Conservation (phyloP, 2,329 filamentous ascomycete species). For the Chaetomium strumarium region DNA sequence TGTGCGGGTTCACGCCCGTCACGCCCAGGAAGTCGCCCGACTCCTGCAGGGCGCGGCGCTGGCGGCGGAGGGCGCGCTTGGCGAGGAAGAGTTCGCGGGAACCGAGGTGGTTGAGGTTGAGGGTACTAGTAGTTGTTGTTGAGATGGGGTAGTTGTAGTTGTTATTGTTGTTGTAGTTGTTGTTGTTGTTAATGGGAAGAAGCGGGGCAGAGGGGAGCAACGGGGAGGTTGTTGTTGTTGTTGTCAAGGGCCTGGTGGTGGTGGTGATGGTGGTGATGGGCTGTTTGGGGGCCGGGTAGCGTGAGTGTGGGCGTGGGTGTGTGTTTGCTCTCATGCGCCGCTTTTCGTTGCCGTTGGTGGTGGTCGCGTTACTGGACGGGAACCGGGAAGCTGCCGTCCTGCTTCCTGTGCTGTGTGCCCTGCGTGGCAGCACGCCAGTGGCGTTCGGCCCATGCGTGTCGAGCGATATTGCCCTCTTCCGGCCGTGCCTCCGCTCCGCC, state of each 20-base stretch:
- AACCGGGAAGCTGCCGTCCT: not conserved
- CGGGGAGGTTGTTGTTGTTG: not conserved
- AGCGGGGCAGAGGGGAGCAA: not conserved
- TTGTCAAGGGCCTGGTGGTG: not conserved
- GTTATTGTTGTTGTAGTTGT: not conserved
- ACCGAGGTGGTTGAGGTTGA: not conserved
- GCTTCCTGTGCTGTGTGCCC: not conserved
- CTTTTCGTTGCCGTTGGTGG: too few species aligned
- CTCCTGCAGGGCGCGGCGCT: slow-evolving; percentile 36
- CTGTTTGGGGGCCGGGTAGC: too few species aligned
- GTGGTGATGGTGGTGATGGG: not conserved
- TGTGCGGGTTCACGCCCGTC: slow-evolving; percentile 52
- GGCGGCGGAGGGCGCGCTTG: slow-evolving; percentile 33
- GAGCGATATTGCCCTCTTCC: slow-evolving; percentile 2
- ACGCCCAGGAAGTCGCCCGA: slow-evolving; percentile 52
- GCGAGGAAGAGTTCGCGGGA: slow-evolving; percentile 27
- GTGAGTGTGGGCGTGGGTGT: too few species aligned
- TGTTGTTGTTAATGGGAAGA: not conserved
- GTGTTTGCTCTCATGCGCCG: too few species aligned
- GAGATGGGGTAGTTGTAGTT: not conserved
- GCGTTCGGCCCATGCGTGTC: slow-evolving; percentile 2
- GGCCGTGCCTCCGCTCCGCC: not conserved
- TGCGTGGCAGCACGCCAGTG: slow-evolving; percentile 11
- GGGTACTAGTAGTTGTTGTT: not conserved
- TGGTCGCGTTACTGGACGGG: too few species aligned